A percentile compares a stretch with the other conserved stretches of the same genome.
phyloP scores from a whole-genome alignment of 345 rosid genomes.

The Passiflora organensis region DNA sequence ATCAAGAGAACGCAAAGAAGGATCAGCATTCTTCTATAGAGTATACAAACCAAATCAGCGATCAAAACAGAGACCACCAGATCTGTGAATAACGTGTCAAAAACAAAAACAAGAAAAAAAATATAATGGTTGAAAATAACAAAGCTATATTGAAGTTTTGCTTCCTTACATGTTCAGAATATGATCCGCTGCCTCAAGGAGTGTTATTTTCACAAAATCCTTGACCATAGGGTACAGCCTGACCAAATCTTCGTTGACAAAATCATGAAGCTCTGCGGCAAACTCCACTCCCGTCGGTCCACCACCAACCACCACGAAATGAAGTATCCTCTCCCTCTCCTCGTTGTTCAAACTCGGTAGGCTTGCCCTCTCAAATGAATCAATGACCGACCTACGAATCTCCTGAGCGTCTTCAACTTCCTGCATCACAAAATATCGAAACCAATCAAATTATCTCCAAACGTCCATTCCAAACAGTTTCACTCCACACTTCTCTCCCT shows the following conservation, averaged over 20 bases:
- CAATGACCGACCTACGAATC: conserved; percentile 76
- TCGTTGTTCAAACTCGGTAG: conserved; percentile 77
- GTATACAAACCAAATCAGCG: too few species aligned
- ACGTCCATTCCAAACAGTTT: neutral
- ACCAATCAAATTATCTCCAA: neutral
- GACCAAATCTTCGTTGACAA: conserved; percentile 76
- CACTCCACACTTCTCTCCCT: neutral
- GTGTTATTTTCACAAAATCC: conserved; percentile 62
- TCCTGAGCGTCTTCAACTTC: conserved; percentile 97
- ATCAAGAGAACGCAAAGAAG: neutral
- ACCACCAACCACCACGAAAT: conserved; percentile 97
- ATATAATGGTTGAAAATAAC: too few species aligned
- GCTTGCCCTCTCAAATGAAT: conserved; percentile 90
- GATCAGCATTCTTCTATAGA: neutral
- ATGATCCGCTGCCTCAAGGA: conserved; percentile 96
- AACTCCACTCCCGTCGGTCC: conserved; percentile 99
- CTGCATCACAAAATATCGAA: conserved; percentile 38
- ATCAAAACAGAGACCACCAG: too few species aligned
- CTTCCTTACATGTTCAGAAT: conserved; percentile 70
- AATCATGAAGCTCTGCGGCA: conserved; percentile 95
- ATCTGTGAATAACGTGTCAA: too few species aligned
- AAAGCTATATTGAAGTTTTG: neutral
- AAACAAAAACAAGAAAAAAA: neutral
- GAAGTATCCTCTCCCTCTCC: conserved; percentile 82
- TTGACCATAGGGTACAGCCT: conserved; percentile 68